Evolutionary conservation across 2,329 filamentous ascomycete species (phyloP).

Genomic region (Diaporthe caulivora): DNA sequence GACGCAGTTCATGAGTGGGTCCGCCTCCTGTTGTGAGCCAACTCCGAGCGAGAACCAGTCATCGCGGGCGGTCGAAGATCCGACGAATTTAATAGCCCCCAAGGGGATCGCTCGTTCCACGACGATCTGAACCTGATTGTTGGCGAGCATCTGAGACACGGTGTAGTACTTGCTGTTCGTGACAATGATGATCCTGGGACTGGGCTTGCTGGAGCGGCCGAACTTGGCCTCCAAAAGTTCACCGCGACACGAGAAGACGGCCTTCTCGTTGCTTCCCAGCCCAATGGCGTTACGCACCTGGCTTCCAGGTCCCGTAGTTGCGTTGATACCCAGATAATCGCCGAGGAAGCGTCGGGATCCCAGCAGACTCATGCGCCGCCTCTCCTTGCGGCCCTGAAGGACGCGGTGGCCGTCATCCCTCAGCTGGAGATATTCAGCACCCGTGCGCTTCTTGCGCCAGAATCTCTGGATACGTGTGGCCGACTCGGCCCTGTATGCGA

Average conservation of each 20-base stretch:
- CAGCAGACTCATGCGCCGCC: slow-evolving; percentile 88
- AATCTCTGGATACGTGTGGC: slow-evolving; percentile 94
- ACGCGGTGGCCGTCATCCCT: slow-evolving; percentile 89
- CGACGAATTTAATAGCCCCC: slow-evolving; percentile 89
- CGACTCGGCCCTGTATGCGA: slow-evolving; percentile 91
- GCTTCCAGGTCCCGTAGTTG: slow-evolving; percentile 81
- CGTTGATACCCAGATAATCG: slow-evolving; percentile 92
- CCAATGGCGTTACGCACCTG: slow-evolving; percentile 82
- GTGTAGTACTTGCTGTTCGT: slow-evolving; percentile 91
- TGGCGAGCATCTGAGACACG: slow-evolving; percentile 84
- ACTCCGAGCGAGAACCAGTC: slow-evolving; percentile 97
- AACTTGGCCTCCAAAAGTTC: slow-evolving; percentile 95
- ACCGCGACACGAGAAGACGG: slow-evolving; percentile 90
- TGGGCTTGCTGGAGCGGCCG: slow-evolving; percentile 93
- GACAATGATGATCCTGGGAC: slow-evolving; percentile 85
- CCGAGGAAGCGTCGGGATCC: slow-evolving; percentile 94
- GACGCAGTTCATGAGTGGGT: slow-evolving; percentile 92
- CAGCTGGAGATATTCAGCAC: slow-evolving; percentile 88
- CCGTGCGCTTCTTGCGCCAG: slow-evolving; percentile 93
- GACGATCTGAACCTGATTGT: slow-evolving; percentile 83
- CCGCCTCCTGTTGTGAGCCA: slow-evolving; percentile 90
- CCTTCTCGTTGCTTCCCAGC: slow-evolving; percentile 78
- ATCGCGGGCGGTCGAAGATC: slow-evolving; percentile 84
- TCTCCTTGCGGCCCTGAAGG: slow-evolving; percentile 88
- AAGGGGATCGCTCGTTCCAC: slow-evolving; percentile 86